Evolutionary conservation across 305 asterid genomes (phyloP), one percentile per base, ranked within the genome.

Genomic region (Rubia peregrina): DNA sequence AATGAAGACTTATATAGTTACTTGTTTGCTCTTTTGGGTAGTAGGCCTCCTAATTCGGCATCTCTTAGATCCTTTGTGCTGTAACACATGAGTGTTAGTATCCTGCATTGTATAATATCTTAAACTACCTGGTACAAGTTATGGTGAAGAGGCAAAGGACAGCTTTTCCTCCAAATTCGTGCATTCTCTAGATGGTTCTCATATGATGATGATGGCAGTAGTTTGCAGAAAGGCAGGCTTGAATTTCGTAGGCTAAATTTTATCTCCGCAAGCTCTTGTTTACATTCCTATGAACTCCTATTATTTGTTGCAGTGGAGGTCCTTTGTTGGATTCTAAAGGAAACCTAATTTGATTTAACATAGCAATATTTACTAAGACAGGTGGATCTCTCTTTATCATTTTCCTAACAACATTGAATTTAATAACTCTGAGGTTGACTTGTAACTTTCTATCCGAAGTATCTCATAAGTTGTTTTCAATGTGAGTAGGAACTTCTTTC

Each of bases 151-250:
- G 95, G 87, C 99, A 94, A 75, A 84, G 85, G 76, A 91, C 99
- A 42, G 99, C 99, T 67, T 94, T 94, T 77, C 97, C 99, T 57
- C 99, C 99, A 5, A 94, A 94, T 74, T 94, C 89, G 96, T 94
- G 72, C 99, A 94, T 76, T 94, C 99, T 36, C 98, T 94, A 43
- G 99, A 94, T 74, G 92, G 99, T 79, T 88, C 99, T 51, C 99
- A 94, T 74, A 94, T 94, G 99, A 94, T 94, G 99, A 91, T 94
- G 99, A 94, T 97, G 22, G 99, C 99, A 43, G 78, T 89, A 46
- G 99, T 97, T 59, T 94, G 99, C 94, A 86, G 80, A 80, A 83
- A 80, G 49, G 97, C 88, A 62, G 97, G 97, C 84, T 82, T n/a
- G n/a, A n/a, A n/a, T n/a, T n/a, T n/a, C n/a, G n/a, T n/a, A n/a